A percentile compares a stretch with the other conserved stretches of the same genome.
Evolutionary conservation across 805 yeast genomes (phyloP).

Genomic region (Hemisphaericaspora nanyangensis): DNA sequence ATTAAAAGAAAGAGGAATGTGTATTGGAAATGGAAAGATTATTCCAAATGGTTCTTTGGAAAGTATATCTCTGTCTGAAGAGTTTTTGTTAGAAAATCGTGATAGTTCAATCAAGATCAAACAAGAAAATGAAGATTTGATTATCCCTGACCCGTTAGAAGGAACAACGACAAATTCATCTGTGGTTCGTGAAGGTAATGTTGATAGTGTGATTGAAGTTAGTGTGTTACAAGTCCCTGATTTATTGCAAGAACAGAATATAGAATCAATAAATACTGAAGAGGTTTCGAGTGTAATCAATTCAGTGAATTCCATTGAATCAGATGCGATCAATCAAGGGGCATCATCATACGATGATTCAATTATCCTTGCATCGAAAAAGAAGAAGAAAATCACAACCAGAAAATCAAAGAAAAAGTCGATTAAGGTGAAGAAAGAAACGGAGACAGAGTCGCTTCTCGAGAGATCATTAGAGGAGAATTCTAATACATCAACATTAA

Average conservation of each 20-base stretch:
- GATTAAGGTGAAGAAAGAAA: neutral
- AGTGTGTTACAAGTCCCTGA: neutral
- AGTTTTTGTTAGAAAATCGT: no score
- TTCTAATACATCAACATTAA: no score
- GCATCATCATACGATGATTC: no score
- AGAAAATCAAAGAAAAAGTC: neutral
- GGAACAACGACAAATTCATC: neutral
- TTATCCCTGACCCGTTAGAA: neutral
- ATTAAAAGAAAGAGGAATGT: neutral
- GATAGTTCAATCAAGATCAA: no score
- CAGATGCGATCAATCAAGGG: no score
- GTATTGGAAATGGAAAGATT: neutral
- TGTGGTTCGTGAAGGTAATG: neutral
- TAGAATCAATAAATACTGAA: no score
- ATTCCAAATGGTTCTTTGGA: neutral
- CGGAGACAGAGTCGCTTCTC: neutral
- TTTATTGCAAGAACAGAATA: neutral
- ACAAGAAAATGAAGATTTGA: no score
- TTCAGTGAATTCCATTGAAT: no score
- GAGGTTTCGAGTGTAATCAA: no score
- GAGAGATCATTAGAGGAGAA: no score
- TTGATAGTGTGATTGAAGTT: neutral
- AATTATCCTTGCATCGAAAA: no score
- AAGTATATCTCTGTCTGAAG: neutral
- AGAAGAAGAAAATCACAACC: neutral